Base-by-base conservation (phyloP, 2,329 filamentous ascomycete species). In the Cladobotryum protrusum region DNA sequence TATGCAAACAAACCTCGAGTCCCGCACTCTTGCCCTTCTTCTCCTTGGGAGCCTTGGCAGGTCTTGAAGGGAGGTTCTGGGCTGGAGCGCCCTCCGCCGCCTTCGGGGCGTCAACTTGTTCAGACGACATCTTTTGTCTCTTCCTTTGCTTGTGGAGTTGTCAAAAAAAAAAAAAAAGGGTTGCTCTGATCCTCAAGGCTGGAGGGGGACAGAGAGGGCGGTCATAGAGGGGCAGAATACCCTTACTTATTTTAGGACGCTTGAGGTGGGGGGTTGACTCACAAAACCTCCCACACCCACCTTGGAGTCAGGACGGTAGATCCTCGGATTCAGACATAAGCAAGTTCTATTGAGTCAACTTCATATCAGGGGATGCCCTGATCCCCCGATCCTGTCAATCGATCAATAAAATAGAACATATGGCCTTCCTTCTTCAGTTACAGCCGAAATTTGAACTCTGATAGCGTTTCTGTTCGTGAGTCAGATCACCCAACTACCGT, bases 1-100 rank as follows among this genome's bases (percentile, higher is more conserved):
- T 54, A 55, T 34, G 48, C 57, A 48, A 57, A 69, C 57, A 48
- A 57, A 69, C 74, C 71, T 72, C 75, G 54, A 84, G 74, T 42
- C 75, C 70, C 51, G 82, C 72, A 79, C 69, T 84, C 59, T 82
- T 75, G 52, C 18, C 75, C 59, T 83, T 80, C 58, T 66, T 65
- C 45, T 61, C 61, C 56, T 69, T 69, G 51, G 63, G 59, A 52
- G 68, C 63, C 54, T 70, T 70, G 29, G 62, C 61, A 47, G 68
- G 67, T 19, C 65, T 63, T 40, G 61, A 64, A 36, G 68, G 62
- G 17, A 70, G 60, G 42, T 56, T 61, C 58, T 69, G 55, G 44
- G 61, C 62, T 17, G 64, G 56, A 48, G 63, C 63, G 40, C 62
- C 64, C 55, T 66, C 67, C 19, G 57, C 63, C 56, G 60, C 59